phyloP scores from a whole-genome alignment of 768 basidiomycete species.

The Boletus vermiculosoides region DNA sequence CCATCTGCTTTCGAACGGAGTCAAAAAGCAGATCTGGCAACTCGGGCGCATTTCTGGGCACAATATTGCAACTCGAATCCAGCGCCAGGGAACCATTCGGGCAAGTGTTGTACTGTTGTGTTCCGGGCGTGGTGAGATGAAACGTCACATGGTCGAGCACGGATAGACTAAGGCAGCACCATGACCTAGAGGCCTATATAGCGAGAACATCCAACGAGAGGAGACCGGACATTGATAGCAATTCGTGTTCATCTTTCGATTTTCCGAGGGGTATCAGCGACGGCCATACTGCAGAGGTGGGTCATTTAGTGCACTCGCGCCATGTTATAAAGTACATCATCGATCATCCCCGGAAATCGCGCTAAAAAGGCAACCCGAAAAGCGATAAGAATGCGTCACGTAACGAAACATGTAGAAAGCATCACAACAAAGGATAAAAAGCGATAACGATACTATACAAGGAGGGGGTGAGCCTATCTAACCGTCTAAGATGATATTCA shows the following conservation, averaged over 20 bases:
- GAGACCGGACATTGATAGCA: neutral
- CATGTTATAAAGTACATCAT: neutral
- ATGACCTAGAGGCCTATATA: neutral
- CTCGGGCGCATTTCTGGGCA: conserved; percentile 20
- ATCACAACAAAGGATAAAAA: conserved; percentile 6
- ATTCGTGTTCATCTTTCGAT: conserved; percentile 11
- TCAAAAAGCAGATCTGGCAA: conserved; percentile 14
- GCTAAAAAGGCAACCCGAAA: neutral
- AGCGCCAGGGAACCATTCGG: conserved; percentile 32
- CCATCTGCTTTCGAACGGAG: conserved; percentile 7
- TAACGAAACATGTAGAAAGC: conserved; percentile 2
- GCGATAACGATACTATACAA: conserved; percentile 33
- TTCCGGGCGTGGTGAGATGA: neutral
- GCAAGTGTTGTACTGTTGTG: conserved; percentile 23
- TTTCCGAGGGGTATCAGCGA: neutral
- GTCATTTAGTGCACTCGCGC: conserved; percentile 1
- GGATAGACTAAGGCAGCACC: neutral
- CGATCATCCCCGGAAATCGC: neutral
- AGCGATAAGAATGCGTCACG: neutral
- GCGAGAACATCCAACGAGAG: neutral
- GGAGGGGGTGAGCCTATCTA: conserved; percentile 3
- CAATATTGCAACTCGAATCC: conserved; percentile 23
- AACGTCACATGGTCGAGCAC: neutral
- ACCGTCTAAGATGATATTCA: conserved; percentile 11
- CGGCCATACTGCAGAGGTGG: neutral